Evolutionary conservation across 2,329 filamentous ascomycete genomes (phyloP).

Genomic region (Fusarium succisae): DNA sequence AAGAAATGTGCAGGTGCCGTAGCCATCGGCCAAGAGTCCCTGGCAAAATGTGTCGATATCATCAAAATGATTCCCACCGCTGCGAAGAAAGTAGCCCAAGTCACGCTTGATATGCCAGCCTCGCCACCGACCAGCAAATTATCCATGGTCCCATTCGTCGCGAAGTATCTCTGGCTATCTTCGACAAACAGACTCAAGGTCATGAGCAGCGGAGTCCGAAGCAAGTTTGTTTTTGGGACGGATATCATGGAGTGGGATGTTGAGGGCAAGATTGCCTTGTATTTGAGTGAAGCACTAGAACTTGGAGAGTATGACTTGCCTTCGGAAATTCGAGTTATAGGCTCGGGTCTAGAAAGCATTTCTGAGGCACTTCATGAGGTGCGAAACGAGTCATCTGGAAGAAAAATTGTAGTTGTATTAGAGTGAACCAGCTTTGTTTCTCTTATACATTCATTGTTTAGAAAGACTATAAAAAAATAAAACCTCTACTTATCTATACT

Average conservation of each 20-base stretch:
- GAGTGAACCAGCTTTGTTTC: rapidly evolving
- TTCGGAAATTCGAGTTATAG: too few species aligned
- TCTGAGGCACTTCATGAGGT: background rate
- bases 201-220: background rate
- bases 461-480: background rate
- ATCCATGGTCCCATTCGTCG: constrained; percentile 2
- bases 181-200: background rate
- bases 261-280: background rate
- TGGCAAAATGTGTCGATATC: background rate
- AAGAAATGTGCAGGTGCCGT: background rate
- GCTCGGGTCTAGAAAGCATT: rapidly evolving
- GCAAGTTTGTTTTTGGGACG: constrained; percentile 8
- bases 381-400: background rate
- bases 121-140: background rate
- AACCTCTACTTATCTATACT: too few species aligned
- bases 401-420: background rate
- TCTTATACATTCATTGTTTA: background rate
- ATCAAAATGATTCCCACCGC: background rate
- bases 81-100: background rate
- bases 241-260: constrained; percentile 2
- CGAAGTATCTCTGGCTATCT: constrained; percentile 2
- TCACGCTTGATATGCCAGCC: background rate
- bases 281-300: background rate
- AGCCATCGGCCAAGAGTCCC: background rate
- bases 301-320: background rate